Conservation (phyloP, 768 basidiomycete genomes). For the Lentinus tigrinus region DNA sequence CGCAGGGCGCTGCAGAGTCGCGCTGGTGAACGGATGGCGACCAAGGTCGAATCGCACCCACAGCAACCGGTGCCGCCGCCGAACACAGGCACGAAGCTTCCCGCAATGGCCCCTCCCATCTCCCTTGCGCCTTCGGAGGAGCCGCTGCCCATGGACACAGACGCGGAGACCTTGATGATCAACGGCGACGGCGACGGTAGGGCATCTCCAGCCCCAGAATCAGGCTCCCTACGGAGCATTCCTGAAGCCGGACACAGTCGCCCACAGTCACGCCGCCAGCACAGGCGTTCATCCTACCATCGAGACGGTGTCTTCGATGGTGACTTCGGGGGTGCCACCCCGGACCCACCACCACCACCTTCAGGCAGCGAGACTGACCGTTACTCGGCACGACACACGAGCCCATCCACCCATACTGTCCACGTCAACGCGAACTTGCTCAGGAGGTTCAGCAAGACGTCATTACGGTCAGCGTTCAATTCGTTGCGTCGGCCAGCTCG, state of each 20-base stretch:
- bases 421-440: conserved; percentile 15
- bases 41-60: conserved; percentile 21
- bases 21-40: conserved; percentile 18
- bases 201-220: background rate
- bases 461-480: conserved; percentile 18
- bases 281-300: background rate
- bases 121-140: conserved; percentile 38
- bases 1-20: conserved; percentile 49
- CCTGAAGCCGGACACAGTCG: background rate
- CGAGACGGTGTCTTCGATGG: conserved; percentile 1
- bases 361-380: conserved; percentile 13
- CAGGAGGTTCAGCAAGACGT: conserved; percentile 23
- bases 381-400: background rate
- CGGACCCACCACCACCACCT: conserved; percentile 18
- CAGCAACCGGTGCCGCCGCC: conserved; percentile 27
- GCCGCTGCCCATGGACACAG: conserved; percentile 75
- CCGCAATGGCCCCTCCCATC: background rate
- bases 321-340: conserved; percentile 16
- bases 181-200: conserved; percentile 28
- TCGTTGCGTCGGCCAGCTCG: conserved; percentile 22
- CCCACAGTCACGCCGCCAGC: background rate
- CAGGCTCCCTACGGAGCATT: background rate
- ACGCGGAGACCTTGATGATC: conserved; percentile 70
- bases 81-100: conserved; percentile 26
- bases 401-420: background rate